Percentiles rank a stretch among this genome's conserved stretches.
These are phyloP conservation scores for Silene latifolia DNA, from an alignment of 148 eudicot species.

Conservation along the genomic window DNA sequence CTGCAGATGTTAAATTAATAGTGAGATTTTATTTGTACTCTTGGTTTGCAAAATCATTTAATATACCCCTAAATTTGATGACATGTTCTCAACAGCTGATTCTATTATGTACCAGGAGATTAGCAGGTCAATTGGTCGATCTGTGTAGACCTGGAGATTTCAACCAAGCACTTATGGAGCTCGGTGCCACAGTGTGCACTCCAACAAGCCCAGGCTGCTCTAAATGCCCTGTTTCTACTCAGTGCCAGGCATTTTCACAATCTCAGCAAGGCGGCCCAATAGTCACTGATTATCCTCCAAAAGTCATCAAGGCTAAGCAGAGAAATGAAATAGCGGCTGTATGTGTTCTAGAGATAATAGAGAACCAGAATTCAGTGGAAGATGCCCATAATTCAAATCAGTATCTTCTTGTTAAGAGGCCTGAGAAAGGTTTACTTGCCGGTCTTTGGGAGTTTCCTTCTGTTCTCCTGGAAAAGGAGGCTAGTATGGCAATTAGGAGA, in stretches of 20 bases:
- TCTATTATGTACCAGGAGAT: constrained; percentile 44
- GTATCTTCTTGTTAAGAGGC: constrained; percentile 87
- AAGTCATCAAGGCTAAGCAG: constrained; percentile 71
- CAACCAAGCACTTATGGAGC: constrained; percentile 97
- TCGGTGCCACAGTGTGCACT: constrained; percentile 88
- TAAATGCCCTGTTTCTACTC: constrained; percentile 62
- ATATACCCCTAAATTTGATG: too few species aligned
- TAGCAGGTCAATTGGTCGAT: constrained; percentile 88
- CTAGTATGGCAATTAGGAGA: constrained; percentile 49
- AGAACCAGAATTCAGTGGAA: constrained; percentile 22
- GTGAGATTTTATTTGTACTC: too few species aligned
- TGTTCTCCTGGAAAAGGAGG: constrained; percentile 52
- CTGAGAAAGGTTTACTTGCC: constrained; percentile 87
- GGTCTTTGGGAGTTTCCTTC: constrained; percentile 99
- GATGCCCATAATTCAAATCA: constrained; percentile 29
- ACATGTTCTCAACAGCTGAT: background rate
- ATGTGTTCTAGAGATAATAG: constrained; percentile 73
- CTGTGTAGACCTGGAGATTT: constrained; percentile 85
- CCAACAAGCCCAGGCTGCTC: constrained; percentile 62
- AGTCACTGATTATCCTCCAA: constrained; percentile 79
- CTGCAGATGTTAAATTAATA: background rate
- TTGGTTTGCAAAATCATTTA: too few species aligned
- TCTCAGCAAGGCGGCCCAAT: constrained; percentile 35
- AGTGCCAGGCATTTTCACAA: constrained; percentile 63
- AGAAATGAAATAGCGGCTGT: constrained; percentile 82